phyloP scores from a whole-genome alignment of 192 early-diverging fungal genomes.

The Chytriomyces confervae region DNA sequence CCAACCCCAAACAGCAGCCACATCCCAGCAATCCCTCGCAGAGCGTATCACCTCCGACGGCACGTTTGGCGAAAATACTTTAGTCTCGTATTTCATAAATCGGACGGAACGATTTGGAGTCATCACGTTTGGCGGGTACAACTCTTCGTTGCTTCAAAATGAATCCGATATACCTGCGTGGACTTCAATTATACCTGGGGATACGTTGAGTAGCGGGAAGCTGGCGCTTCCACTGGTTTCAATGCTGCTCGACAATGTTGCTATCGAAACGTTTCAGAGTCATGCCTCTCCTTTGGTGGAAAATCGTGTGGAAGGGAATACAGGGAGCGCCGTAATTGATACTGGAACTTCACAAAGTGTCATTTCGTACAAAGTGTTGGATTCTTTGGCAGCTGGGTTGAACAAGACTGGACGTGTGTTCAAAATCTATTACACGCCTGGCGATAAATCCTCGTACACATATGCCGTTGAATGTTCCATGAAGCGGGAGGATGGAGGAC shows the following conservation, averaged over 20 bases:
- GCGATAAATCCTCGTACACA: slow-evolving; percentile 13
- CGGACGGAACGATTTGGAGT: background rate
- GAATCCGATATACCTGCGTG: background rate
- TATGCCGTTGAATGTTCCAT: background rate
- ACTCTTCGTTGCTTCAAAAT: background rate
- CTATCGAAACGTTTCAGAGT: background rate
- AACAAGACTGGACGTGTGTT: background rate
- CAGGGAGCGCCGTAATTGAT: background rate
- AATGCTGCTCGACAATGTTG: background rate
- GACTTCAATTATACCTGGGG: slow-evolving; percentile 2
- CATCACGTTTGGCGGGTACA: slow-evolving; percentile 5
- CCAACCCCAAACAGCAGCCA: background rate
- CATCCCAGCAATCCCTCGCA: background rate
- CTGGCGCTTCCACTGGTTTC: slow-evolving; percentile 2
- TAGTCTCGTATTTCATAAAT: background rate
- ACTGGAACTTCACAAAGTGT: background rate
- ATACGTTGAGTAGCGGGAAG: background rate
- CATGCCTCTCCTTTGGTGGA: slow-evolving; percentile 1
- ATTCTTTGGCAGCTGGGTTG: background rate
- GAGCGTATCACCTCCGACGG: background rate
- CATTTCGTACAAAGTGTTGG: background rate
- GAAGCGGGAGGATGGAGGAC: background rate
- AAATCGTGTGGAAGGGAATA: background rate
- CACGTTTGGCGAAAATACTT: background rate
- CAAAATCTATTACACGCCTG: background rate